phyloP scores from a whole-genome alignment of 257 asterid genomes.

The Cruciata laevipes region DNA sequence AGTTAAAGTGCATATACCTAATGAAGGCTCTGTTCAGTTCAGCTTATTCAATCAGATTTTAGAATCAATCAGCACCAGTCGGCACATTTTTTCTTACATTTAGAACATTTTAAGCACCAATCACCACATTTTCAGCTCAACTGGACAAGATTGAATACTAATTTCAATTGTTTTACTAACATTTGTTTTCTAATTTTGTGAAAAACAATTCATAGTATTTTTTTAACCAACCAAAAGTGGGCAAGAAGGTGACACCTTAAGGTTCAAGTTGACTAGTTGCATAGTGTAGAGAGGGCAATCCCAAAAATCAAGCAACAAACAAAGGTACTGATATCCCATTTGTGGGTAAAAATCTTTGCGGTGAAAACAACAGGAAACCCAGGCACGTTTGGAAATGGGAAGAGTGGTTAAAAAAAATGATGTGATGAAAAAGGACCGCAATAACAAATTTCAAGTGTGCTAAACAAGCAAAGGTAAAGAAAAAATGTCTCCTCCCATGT shows the following conservation, averaged over 20 bases:
- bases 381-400: not conserved
- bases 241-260: not conserved
- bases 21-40: no score
- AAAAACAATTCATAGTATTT: no score
- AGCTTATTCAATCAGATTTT: no score
- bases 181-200: no score
- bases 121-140: no score
- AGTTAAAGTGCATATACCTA: no score
- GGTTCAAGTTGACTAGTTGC: not conserved
- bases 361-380: conserved; percentile 34
- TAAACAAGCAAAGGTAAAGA: conserved; percentile 37
- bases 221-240: no score
- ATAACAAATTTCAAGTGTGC: conserved; percentile 22
- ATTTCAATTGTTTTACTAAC: no score
- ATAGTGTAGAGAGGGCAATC: conserved; percentile 7
- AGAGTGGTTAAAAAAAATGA: conserved; percentile 21
- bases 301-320: not conserved
- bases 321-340: not conserved
- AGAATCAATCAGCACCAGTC: no score
- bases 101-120: no score
- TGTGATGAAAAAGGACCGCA: conserved; percentile 10
- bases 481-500: conserved; percentile 25
- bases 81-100: no score
- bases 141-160: no score
- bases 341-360: conserved; percentile 16